Percentiles rank a stretch among this genome's conserved stretches.
Evolutionary conservation across 768 basidiomycete species (phyloP).

Genomic region (Roridomyces roridus): DNA sequence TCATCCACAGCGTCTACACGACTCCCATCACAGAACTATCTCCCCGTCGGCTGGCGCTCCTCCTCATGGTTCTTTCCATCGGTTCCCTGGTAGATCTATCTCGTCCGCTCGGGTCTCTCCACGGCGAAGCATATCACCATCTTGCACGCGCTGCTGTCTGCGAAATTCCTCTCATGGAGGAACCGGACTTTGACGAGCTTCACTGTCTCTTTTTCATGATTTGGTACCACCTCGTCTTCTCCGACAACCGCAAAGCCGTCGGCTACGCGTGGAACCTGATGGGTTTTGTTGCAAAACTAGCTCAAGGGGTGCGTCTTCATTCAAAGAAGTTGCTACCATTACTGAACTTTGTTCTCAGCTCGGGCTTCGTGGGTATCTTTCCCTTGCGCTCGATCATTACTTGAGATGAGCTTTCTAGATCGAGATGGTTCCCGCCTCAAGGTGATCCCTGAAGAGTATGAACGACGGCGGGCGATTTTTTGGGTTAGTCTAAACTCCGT

Average conservation of each 20-base stretch:
- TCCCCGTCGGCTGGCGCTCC: conserved; percentile 69
- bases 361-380: conserved; percentile 16
- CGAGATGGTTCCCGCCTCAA: conserved; percentile 69
- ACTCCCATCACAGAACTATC: conserved; percentile 64
- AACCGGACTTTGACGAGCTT: conserved; percentile 75
- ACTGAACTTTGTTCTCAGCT: conserved; percentile 13
- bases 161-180: conserved; percentile 77
- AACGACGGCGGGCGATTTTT: conserved; percentile 70
- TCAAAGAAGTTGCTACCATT: neutral
- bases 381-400: conserved; percentile 10
- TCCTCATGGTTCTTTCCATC: conserved; percentile 76
- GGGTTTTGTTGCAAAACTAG: conserved; percentile 76
- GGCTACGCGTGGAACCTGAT: conserved; percentile 80
- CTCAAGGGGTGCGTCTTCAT: conserved; percentile 61
- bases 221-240: conserved; percentile 77
- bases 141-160: conserved; percentile 71
- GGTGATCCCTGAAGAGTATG: conserved; percentile 74
- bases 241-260: conserved; percentile 73
- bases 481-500: conserved; percentile 47
- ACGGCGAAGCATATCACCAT: conserved; percentile 71
- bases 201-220: conserved; percentile 77
- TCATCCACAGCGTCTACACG: conserved; percentile 71
- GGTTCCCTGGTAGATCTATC: conserved; percentile 72
- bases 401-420: conserved; percentile 46
- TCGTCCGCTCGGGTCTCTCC: conserved; percentile 58